Evolutionary conservation across 768 basidiomycete genomes (phyloP), one percentile per base, ranked within the genome.

Genomic region (Gautieria morchelliformis): DNA sequence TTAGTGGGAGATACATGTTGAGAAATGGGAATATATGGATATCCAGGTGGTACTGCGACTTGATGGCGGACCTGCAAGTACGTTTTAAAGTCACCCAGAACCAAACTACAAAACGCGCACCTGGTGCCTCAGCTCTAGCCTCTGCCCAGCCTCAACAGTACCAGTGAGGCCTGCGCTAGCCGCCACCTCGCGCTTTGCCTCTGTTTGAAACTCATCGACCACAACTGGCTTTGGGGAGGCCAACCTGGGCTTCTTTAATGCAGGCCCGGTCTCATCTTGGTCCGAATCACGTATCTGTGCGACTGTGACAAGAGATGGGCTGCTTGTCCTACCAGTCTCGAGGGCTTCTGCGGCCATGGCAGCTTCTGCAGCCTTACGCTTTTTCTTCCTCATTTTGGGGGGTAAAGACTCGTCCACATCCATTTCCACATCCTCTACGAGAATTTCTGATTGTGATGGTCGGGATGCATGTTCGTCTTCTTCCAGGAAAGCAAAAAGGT

Each of bases 31-130:
- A 86, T 69, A 70, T 98, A 98, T 65, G 84, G 81, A 70, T 94
- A 98, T 27, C 86, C 85, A 20, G 90, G 85, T 8, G 96, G 96
- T 15, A 98, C 84, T 7, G 93, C 93, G 40, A 99, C 96, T 84
- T 96, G 89, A 67, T 96, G 93, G 41, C 93, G 82, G 58, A 95
- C 91, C 90, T 93, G 32, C 22, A 7, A 46, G 19, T 37, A 60
- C 12, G 52, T 14, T 30, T 22, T 58, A 48, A 40, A 19, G 42
- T 33, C 20, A 19, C 35, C 14, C 35, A 14, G 35, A 37, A 9
- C 4, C 14, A 42, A 30, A 35, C 12, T 3, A 58, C 24, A 35
- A 32, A 62, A 48, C 27, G 66, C 76, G 54, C 56, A 82, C 90
- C 76, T 93, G 90, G 74, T 93, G 87, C 67, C 79, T 79, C 44